A percentile compares a stretch with the other conserved stretches of the same genome.
Conservation (phyloP, 2,329 filamentous ascomycete genomes). For the Zymoseptoria tritici region DNA sequence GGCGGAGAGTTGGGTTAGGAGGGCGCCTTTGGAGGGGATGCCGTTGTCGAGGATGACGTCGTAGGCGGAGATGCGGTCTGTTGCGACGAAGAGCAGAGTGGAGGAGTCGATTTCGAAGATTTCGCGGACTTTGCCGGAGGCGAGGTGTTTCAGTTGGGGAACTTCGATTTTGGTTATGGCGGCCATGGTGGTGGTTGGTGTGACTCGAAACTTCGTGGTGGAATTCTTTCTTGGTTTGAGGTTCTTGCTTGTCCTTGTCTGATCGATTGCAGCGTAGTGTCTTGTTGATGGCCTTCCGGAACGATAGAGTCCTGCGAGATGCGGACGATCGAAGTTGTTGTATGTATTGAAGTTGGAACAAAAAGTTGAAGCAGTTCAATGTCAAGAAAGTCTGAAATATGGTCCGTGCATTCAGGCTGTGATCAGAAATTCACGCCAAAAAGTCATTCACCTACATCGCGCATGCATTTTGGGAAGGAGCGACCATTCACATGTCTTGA, state of each 20-base stretch:
- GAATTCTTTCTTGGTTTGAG: neutral
- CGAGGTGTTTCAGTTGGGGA: conserved; percentile 40
- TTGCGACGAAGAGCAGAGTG: conserved; percentile 73
- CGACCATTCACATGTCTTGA: too few relatives aligned
- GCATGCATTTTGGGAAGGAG: too few relatives aligned
- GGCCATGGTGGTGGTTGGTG: neutral
- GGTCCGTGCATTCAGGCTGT: neutral
- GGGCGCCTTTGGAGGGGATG: conserved; percentile 58
- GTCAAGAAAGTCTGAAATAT: neutral
- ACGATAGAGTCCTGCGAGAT: too few relatives aligned
- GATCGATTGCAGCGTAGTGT: neutral
- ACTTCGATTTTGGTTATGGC: conserved; percentile 19
- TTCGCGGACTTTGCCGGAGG: conserved; percentile 70
- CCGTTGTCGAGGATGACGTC: conserved; percentile 83
- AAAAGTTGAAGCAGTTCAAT: neutral
- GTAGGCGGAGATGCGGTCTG: conserved; percentile 90
- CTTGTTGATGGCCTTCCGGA: too few relatives aligned
- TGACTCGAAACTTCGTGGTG: neutral
- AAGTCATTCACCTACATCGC: neutral
- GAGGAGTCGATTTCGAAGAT: conserved; percentile 64
- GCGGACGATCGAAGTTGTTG: neutral
- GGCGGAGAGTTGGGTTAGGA: conserved; percentile 59
- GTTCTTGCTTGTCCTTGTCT: neutral
- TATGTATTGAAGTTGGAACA: neutral
- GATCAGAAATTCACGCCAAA: neutral